Percentiles rank a stretch among this genome's conserved stretches.
These are phyloP conservation scores for Delitschia confertaspora DNA, from an alignment of 495 filamentous ascomycete species.

Conservation along the genomic window DNA sequence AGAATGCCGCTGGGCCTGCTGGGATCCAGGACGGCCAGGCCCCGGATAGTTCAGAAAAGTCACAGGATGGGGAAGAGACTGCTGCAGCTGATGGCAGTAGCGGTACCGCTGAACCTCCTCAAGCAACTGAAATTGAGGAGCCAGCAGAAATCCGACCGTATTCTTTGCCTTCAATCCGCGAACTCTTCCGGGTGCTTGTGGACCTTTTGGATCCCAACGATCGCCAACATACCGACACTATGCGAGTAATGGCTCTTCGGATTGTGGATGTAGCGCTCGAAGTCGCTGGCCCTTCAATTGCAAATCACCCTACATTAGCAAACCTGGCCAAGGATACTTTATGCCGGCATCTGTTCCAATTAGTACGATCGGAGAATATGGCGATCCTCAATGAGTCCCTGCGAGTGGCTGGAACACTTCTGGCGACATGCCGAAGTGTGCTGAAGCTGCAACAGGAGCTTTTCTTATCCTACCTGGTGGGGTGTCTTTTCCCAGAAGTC, in stretches of 20 bases:
- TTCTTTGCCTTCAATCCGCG: constrained; percentile 83
- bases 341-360: constrained; percentile 90
- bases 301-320: constrained; percentile 82
- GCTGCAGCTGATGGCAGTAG: constrained; percentile 20
- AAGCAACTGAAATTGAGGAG: constrained; percentile 19
- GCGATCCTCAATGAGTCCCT: constrained; percentile 84
- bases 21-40: constrained; percentile 27
- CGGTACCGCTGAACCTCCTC: constrained; percentile 31
- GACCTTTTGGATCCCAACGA: constrained; percentile 91
- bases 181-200: constrained; percentile 90
- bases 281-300: constrained; percentile 91
- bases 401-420: constrained; percentile 79
- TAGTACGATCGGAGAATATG: constrained; percentile 93
- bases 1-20: constrained; percentile 44
- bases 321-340: constrained; percentile 85
- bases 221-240: constrained; percentile 80
- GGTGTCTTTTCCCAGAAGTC: constrained; percentile 83
- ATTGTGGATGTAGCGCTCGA: constrained; percentile 98
- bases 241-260: constrained; percentile 92
- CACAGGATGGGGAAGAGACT: constrained; percentile 15
- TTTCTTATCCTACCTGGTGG: constrained; percentile 87
- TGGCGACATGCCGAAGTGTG: constrained; percentile 85
- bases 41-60: constrained; percentile 20
- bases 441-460: constrained; percentile 96
- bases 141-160: constrained; percentile 69